Evolutionary conservation across 495 filamentous ascomycete genomes (phyloP).

Genomic region (Daldinia childiae): DNA sequence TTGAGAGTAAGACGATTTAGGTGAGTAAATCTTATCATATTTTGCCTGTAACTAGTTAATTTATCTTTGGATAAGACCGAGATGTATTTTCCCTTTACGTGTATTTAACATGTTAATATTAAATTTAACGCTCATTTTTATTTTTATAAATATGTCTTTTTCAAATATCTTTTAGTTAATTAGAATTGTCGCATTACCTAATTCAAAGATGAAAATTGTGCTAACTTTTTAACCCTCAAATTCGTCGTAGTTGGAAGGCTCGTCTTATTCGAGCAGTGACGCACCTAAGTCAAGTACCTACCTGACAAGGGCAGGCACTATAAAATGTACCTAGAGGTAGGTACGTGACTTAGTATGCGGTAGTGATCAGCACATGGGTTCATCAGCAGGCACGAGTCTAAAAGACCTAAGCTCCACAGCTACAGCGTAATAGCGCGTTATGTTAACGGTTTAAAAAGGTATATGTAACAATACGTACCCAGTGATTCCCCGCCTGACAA

Average conservation of each 20-base stretch:
- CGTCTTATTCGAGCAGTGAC: too few relatives aligned
- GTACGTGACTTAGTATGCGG: constrained; percentile 1
- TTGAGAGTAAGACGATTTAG: neutral
- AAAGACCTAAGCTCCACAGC: constrained; percentile 28
- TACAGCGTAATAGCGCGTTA: constrained; percentile 10
- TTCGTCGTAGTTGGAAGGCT: neutral
- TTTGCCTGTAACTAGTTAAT: neutral
- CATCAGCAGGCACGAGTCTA: constrained; percentile 19
- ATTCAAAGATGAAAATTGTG: constrained; percentile 4
- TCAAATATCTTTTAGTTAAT: neutral
- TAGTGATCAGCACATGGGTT: constrained; percentile 27
- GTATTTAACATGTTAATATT: neutral
- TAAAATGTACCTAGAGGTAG: neutral
- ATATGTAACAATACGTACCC: constrained; percentile 6
- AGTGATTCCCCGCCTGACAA: constrained; percentile 36
- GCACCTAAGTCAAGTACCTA: neutral
- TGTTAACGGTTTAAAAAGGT: neutral
- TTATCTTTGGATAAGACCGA: neutral
- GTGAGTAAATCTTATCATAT: neutral
- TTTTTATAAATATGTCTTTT: neutral
- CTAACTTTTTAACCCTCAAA: neutral
- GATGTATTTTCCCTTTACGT: neutral
- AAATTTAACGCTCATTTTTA: neutral
- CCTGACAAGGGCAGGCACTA: neutral
- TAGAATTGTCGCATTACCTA: neutral